Conservation (phyloP, 805 yeast genomes). For the Candida koratica region DNA sequence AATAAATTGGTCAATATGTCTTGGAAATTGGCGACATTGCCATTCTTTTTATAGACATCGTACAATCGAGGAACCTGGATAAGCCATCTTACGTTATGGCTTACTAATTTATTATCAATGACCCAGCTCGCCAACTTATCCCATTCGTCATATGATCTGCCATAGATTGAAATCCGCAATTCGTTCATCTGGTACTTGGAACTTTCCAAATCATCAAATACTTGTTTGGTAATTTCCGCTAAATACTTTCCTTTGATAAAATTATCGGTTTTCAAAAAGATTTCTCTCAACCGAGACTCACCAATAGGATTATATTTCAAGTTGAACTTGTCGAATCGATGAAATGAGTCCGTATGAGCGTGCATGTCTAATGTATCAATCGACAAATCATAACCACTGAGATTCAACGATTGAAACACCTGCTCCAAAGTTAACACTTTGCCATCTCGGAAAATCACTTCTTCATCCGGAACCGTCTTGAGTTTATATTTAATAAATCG, state of each 20-base stretch:
- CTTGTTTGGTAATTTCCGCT: slow-evolving; percentile 93
- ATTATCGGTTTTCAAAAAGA: slow-evolving; percentile 92
- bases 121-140: slow-evolving; percentile 94
- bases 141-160: slow-evolving; percentile 89
- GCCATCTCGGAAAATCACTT: slow-evolving; percentile 91
- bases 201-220: slow-evolving; percentile 87
- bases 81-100: slow-evolving; percentile 96
- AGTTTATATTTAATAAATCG: slow-evolving; percentile 93
- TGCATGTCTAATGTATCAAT: slow-evolving; percentile 99
- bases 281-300: slow-evolving; percentile 94
- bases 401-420: slow-evolving; percentile 84
- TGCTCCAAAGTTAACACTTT: slow-evolving; percentile 79
- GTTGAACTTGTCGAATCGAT: slow-evolving; percentile 95
- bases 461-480: slow-evolving; percentile 80
- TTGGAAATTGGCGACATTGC: slow-evolving; percentile 65
- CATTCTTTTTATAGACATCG: slow-evolving; percentile 78
- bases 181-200: slow-evolving; percentile 97
- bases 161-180: slow-evolving; percentile 91
- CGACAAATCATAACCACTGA: slow-evolving; percentile 91
- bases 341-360: slow-evolving; percentile 97
- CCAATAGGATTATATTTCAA: slow-evolving; percentile 97
- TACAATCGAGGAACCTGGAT: slow-evolving; percentile 92
- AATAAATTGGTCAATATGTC: slow-evolving; percentile 78
- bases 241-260: slow-evolving; percentile 82
- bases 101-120: slow-evolving; percentile 82